Evolutionary conservation across 2,329 filamentous ascomycete genomes (phyloP).

Genomic region (Eurotiales sp.): DNA sequence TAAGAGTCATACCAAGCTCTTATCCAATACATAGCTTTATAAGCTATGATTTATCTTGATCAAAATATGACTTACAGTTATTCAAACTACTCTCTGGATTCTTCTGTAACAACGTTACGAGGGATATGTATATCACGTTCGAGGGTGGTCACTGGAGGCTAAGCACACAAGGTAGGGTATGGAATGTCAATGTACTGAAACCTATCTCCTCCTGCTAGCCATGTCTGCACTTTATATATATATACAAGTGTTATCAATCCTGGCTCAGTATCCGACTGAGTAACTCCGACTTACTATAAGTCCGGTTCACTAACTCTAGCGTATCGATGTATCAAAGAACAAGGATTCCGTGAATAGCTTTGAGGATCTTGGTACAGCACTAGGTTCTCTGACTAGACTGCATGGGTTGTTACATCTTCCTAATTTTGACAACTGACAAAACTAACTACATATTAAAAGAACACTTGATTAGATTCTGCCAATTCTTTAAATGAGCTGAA

Average conservation of each 20-base stretch:
- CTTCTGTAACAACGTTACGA: conserved; percentile 4
- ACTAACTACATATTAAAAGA: no score
- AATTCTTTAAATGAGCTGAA: no score
- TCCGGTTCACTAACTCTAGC: background rate
- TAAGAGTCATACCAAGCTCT: no score
- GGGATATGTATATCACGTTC: background rate
- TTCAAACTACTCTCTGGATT: no score
- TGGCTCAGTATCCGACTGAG: background rate
- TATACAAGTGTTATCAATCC: background rate
- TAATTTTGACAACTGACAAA: no score
- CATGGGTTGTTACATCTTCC: background rate
- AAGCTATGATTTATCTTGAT: no score
- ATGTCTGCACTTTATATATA: background rate
- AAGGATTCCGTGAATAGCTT: background rate
- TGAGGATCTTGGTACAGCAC: background rate
- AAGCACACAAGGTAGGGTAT: conserved; percentile 5
- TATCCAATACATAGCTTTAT: no score
- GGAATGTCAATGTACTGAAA: conserved; percentile 6
- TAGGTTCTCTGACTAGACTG: background rate
- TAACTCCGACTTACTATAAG: background rate
- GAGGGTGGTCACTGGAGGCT: background rate
- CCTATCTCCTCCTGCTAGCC: background rate
- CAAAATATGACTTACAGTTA: no score
- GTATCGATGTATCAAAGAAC: background rate
- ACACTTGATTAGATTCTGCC: no score